Base-by-base conservation (phyloP, 148 eudicot species). In the Simmondsia chinensis region DNA sequence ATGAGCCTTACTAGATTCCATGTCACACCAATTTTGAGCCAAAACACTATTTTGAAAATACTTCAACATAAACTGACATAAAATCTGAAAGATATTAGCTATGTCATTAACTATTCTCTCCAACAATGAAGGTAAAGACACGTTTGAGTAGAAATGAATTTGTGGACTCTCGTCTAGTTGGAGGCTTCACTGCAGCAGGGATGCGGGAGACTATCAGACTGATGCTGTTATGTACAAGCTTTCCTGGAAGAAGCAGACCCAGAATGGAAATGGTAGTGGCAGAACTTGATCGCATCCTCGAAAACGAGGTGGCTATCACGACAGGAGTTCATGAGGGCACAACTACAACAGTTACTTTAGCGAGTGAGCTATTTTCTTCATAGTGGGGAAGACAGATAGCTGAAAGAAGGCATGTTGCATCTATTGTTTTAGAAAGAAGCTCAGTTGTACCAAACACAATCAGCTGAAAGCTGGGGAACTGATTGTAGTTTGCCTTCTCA, bases 141-240 rank as follows among this genome's bases (percentile, higher is more conserved):
- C 63, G 33, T 21, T 27, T 59, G 51, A 68, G 15, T 30, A 44
- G 48, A 25, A 64, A 73, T n/a, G 24, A 63, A 20, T 46, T 68
- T 38, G 66, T 64, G 39, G 78, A 73, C 39, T 50, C 20, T 32
- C 58, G 74, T 22, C 51, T 68, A 21, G 48, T 16, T n/a, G 68
- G 78, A 15, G 60, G 57, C 56, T 73, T 68, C 59, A 68, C 74
- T 0, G 37, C 43, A 2, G 78, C 59, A 27, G 74, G 66, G 5
- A 68, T 68, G 66, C 59, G 51, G 19, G 78, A 73, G 49, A 52
- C 50, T 28, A 40, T 73, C 44, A 63, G 56, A 47, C 37, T 73
- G 39, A 43, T 43, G 23, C 46, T 73, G 20, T 40, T 33, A 59
- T 73, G 78, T 55, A 46, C 60, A 64, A 52, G 52, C 24, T 54